Evolutionary conservation across 2,329 filamentous ascomycete species (phyloP), one percentile per base, ranked within the genome.

Genomic region (Byssochlamys sp.): DNA sequence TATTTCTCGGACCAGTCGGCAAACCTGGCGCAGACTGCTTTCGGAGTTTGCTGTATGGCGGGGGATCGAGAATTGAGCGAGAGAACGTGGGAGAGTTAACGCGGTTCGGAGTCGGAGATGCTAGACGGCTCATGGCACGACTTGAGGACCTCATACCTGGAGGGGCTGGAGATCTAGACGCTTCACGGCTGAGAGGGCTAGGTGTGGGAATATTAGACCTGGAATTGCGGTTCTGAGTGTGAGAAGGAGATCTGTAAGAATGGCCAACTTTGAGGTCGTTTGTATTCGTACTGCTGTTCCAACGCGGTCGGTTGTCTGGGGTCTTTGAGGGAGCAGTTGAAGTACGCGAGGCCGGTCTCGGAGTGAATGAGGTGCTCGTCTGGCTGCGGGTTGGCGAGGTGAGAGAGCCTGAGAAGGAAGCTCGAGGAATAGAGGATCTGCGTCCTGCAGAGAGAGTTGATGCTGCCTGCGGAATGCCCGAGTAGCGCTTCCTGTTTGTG

Each of bases 261-360:
- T 88, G 85, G 27, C 85, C 84, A n/a, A 83, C 81, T 31, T 86
- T 80, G n/a, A 84, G 76, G 60, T 84, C 81, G 5, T 75, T 75
- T 3, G 82, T 81, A 65, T 87, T 90, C 4, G 84, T 83, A 29
- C 85, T 88, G 10, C 66, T 68, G 67, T 86, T 92, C 89, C 89
- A 94, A 58, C 84, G 81, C 2, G 89, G 89, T 54, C 87, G 84
- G 57, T 81, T 78, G 58, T 81, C 74, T 24, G 74, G 67, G 19
- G 69, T 71, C 14, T 78, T 63, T 10, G 77, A 77, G 75, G 45
- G 75, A 67, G 57, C 81, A 75, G 54, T 80, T 76, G 63, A 65
- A n/a, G 58, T 55, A 53, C 56, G 79, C 69, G 53, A 75, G 53
- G 65, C 72, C 62, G 72, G 75, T 65, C 77, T 80, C 4, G 81